Base-by-base conservation (phyloP, 805 yeast species). In the Teunomyces gatunensis region DNA sequence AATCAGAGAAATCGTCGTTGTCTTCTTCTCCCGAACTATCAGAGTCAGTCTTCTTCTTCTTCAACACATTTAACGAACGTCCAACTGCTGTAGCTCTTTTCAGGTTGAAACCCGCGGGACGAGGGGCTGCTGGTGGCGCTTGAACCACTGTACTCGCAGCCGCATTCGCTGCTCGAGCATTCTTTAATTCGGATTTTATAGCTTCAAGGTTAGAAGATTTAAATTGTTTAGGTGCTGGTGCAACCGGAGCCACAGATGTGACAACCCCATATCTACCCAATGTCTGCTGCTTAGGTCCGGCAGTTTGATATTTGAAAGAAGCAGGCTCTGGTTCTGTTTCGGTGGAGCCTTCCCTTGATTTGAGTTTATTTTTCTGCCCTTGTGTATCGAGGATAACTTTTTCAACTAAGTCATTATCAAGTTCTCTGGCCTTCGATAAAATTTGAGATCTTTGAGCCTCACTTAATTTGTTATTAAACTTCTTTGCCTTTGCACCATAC, bases 401-500 rank as follows among this genome's bases (percentile, higher is more conserved):
- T 15, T 82, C 83, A 7, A 86, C 89, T 44, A 84, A 57, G 0
- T 63, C 67, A 4, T 64, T 62, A 57, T 87, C 81, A 50, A 84
- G 76, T 23, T 67, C 69, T 48, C 81, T 73, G 0, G 89, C 89
- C 52, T 80, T 78, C 0, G 79, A 67, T 32, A 89, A 61, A 30
- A 91, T 78, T 42, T 82, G 84, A 18, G 74, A 68, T 4, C 86
- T 70, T 59, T 90, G 96, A 37, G 80, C 79, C 23, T 77, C 82
- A 1, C 83, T 76, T 39, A 92, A 69, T 59, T 83, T 87, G 59
- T 84, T 89, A 49, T 85, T 85, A 60, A 76, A 84, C 53, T 75
- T 80, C 54, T 80, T 83, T 0, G 89, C 84, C 50, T 78, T 81
- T 2, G 82, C 72, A 33, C 86, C 90, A 57, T 83, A 81, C 47